Evolutionary conservation across 495 filamentous ascomycete genomes (phyloP).

Genomic region (Astrothelium macrocarpum): DNA sequence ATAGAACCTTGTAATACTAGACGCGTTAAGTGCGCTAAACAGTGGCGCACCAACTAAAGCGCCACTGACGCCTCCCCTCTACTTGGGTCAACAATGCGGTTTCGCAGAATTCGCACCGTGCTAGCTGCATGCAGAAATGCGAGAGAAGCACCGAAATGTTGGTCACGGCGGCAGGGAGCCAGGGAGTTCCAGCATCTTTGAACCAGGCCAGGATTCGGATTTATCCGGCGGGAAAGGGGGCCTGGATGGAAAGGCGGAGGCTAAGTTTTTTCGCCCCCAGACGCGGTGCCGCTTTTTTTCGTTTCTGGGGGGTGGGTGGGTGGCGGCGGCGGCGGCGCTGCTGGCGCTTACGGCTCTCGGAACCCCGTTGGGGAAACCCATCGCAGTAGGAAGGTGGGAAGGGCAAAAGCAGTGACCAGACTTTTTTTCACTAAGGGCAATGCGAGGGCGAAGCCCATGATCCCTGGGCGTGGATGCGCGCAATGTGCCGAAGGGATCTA

Average conservation of each 20-base stretch:
- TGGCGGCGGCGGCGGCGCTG: too few relatives aligned
- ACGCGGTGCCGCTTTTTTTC: too few relatives aligned
- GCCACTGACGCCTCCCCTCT: not conserved
- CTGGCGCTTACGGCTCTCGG: not conserved
- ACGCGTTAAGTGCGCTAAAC: not conserved
- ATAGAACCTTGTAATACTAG: not conserved
- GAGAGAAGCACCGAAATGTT: not conserved
- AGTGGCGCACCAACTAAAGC: not conserved
- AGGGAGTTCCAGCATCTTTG: too few relatives aligned
- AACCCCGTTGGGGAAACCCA: not conserved
- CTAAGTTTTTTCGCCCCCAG: too few relatives aligned
- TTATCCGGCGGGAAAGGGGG: slow-evolving; percentile 6
- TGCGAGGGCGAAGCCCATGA: not conserved
- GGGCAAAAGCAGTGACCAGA: too few relatives aligned
- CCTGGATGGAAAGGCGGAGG: too few relatives aligned
- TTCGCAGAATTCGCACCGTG: not conserved
- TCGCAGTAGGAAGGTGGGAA: slow-evolving; percentile 4
- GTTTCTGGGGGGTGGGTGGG: too few relatives aligned
- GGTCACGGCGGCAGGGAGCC: not conserved
- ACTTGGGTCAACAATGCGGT: too few relatives aligned
- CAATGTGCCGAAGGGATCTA: slow-evolving; percentile 3
- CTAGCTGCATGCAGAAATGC: not conserved
- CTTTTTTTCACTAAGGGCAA: too few relatives aligned
- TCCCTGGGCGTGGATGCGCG: not conserved
- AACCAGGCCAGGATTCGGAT: not conserved